These are phyloP conservation scores for Aspergillus chevalieri DNA, from an alignment of 2,329 filamentous ascomycete genomes.

Conservation along the genomic window DNA sequence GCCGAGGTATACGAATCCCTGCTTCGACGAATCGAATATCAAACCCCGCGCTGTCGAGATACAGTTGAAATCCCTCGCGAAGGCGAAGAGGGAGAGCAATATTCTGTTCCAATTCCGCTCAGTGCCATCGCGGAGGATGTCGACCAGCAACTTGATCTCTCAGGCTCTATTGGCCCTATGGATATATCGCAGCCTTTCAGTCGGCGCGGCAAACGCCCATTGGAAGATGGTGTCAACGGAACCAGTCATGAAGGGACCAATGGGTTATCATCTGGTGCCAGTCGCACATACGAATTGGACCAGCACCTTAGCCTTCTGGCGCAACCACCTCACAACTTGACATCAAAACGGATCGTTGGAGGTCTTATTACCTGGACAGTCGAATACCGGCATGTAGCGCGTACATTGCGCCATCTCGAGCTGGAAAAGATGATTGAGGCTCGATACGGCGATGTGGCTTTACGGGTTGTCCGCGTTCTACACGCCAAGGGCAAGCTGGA, in stretches of 20 bases:
- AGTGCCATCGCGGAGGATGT: conserved; percentile 32
- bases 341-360: conserved; percentile 29
- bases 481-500: conserved; percentile 87
- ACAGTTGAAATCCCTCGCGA: conserved; percentile 32
- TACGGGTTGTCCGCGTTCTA: conserved; percentile 79
- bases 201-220: conserved; percentile 26
- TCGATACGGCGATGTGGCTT: conserved; percentile 66
- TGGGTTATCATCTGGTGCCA: conserved; percentile 14
- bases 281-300: conserved; percentile 29
- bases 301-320: conserved; percentile 47
- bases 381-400: conserved; percentile 68
- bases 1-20: conserved; percentile 71
- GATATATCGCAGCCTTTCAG: conserved; percentile 18
- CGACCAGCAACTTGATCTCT: conserved; percentile 32
- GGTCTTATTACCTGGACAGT: conserved; percentile 73
- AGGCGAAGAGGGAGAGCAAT: conserved; percentile 37
- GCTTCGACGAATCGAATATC: conserved; percentile 63
- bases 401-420: conserved; percentile 66
- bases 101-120: conserved; percentile 30
- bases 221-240: conserved; percentile 27
- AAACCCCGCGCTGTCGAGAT: conserved; percentile 60
- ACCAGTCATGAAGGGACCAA: conserved; percentile 49
- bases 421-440: conserved; percentile 76
- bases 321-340: conserved; percentile 34
- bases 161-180: conserved; percentile 30